Percentiles rank a stretch among this genome's conserved stretches.
Evolutionary conservation across 192 early-diverging fungal species (phyloP).

Genomic region (Piromyces sp.): DNA sequence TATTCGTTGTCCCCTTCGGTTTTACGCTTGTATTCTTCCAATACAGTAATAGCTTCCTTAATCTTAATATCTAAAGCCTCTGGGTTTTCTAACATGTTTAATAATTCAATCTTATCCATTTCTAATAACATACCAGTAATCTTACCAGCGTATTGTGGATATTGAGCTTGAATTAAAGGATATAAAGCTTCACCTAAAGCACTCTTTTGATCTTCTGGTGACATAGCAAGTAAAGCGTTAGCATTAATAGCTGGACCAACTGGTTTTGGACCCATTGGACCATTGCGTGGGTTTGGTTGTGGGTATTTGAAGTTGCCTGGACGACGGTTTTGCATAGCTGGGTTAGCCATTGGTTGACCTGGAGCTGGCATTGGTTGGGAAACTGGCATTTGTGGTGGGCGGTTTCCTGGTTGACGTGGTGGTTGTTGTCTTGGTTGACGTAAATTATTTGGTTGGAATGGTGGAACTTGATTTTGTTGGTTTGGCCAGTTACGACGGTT

Average conservation of each 20-base stretch:
- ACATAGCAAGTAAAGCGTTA: constrained; percentile 60
- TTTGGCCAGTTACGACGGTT: constrained; percentile 22
- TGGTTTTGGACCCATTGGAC: constrained; percentile 10
- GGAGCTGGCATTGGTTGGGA: constrained; percentile 13
- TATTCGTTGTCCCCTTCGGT: neutral
- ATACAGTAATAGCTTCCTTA: constrained; percentile 66
- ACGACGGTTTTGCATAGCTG: constrained; percentile 9
- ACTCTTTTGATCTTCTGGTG: constrained; percentile 82
- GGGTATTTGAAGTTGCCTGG: neutral
- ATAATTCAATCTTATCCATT: constrained; percentile 90
- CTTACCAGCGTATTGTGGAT: constrained; percentile 75
- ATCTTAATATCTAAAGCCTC: constrained; percentile 69
- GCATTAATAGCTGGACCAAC: constrained; percentile 38
- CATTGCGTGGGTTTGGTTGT: neutral
- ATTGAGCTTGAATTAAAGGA: constrained; percentile 57
- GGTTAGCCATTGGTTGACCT: constrained; percentile 16
- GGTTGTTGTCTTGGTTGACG: constrained; percentile 1
- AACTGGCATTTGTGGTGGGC: constrained; percentile 16
- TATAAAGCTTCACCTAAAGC: constrained; percentile 91
- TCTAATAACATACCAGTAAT: constrained; percentile 98
- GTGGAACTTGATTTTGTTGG: constrained; percentile 40
- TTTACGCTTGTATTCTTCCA: constrained; percentile 42
- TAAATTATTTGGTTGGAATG: constrained; percentile 19
- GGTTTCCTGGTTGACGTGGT: constrained; percentile 8
- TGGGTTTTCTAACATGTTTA: constrained; percentile 69